Conservation (phyloP, 176 grass and related monocot species). For the Triticum urartu region DNA sequence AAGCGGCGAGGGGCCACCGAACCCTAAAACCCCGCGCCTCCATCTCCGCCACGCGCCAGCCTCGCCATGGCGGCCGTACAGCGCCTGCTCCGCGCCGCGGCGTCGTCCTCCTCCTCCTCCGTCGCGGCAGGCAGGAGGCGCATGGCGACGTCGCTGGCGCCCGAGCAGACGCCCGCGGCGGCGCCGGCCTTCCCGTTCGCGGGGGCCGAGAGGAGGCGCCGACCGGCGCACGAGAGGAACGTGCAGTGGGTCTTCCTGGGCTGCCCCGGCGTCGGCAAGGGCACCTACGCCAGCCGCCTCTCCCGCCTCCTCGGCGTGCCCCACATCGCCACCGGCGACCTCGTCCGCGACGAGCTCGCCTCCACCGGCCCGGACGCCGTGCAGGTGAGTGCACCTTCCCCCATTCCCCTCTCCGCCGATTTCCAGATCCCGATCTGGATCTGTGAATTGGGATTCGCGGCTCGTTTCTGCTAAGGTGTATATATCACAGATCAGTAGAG, state of each 20-base stretch:
- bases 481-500: neutral
- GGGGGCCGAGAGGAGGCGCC: conserved; percentile 8
- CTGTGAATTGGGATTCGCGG: neutral
- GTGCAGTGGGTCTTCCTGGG: conserved; percentile 98
- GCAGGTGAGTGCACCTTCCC: conserved; percentile 31
- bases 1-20: conserved; percentile 3
- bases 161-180: neutral
- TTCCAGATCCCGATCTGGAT: conserved; percentile 35
- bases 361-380: conserved; percentile 57
- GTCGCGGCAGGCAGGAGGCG: conserved; percentile 27
- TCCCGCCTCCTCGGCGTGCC: conserved; percentile 80
- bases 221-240: conserved; percentile 48
- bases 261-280: conserved; percentile 89
- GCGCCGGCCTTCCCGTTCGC: neutral
- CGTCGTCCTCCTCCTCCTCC: neutral
- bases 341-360: conserved; percentile 82
- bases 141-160: conserved; percentile 40
- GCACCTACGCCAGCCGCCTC: conserved; percentile 80
- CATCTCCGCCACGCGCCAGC: neutral
- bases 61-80: conserved; percentile 55
- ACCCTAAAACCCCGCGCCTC: conserved; percentile 22
- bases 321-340: conserved; percentile 93
- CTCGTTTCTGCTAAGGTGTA: neutral
- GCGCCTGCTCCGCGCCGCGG: conserved; percentile 42
- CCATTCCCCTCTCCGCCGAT: neutral